Evolutionary conservation across 2,329 filamentous ascomycete species (phyloP), one percentile per base, ranked within the genome.

Genomic region (Aspergillus sp.): DNA sequence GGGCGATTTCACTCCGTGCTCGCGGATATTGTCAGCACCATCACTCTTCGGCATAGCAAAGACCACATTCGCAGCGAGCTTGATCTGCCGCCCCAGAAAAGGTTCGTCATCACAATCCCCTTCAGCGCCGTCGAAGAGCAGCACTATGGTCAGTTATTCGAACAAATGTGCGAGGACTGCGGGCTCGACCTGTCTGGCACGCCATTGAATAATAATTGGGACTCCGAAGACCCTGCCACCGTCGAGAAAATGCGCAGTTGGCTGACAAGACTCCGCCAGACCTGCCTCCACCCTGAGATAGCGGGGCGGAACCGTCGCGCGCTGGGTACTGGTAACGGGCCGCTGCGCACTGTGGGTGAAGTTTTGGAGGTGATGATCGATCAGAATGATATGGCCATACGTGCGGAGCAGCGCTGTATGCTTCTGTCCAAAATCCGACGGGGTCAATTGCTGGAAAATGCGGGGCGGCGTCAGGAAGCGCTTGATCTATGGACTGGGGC

Each of bases 361-460:
- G 91, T 97, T 1, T 74, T 98, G 9, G 84, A 89, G 54, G 83
- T 85, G 4, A 96, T 98, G 91, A 85, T 96, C 49, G 89, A 95
- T 47, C 84, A 91, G 60, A 90, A 85, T 39, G 86, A 91, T 49
- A 74, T 73, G 5, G 64, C 70, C 1, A 79, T 91, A 48, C 80
- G 84, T 45, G 69, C 77, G 0, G 84, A 91, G 49, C 84, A 93
- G 60, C 80, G 89, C 45, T 71, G 75, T 2, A 75, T 85, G 43
- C 73, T 95, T 5, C 63, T 80, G 2, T 75, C 75, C 30, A 82
- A 81, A 52, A 71, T 95, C 41, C 79, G 77, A 13, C 77, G 82
- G 47, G 91, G 88, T 0, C 90, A 96, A 56, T 70, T 96, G 3
- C 75, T 86, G 35, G 90, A 91, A 51, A 89, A 90, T 58, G 82